phyloP scores from a whole-genome alignment of 148 eudicot species.

The Cornus florida region DNA sequence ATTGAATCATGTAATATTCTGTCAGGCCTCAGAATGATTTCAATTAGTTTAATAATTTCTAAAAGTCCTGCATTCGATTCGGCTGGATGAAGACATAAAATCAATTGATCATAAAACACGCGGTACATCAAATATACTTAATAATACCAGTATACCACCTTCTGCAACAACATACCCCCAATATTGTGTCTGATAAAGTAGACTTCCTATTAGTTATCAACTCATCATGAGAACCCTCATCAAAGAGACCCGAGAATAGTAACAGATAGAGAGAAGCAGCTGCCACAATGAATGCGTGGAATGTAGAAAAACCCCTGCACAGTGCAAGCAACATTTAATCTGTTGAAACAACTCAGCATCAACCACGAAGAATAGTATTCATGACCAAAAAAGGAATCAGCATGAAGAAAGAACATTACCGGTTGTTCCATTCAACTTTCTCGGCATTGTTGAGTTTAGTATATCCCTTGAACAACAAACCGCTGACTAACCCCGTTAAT shows the following conservation, averaged over 20 bases:
- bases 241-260: slow-evolving; percentile 39
- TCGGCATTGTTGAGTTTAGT: slow-evolving; percentile 31
- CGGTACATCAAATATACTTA: not conserved
- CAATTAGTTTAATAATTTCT: not conserved
- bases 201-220: slow-evolving; percentile 37
- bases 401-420: slow-evolving; percentile 24
- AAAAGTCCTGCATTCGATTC: not conserved
- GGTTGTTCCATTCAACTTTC: slow-evolving; percentile 53
- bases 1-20: not conserved
- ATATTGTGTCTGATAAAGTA: slow-evolving; percentile 38
- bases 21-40: not conserved
- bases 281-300: slow-evolving; percentile 51
- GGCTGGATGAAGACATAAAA: not conserved
- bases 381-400: not conserved
- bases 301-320: slow-evolving; percentile 56
- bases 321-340: not conserved
- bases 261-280: slow-evolving; percentile 49
- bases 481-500: slow-evolving; percentile 39
- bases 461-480: slow-evolving; percentile 36
- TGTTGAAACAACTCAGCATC: not conserved
- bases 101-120: not conserved
- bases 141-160: not conserved
- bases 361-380: not conserved
- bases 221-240: slow-evolving; percentile 17
- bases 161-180: slow-evolving; percentile 39